Evolutionary conservation across 495 filamentous ascomycete species (phyloP).

Genomic region (Bathelium albidoporum): DNA sequence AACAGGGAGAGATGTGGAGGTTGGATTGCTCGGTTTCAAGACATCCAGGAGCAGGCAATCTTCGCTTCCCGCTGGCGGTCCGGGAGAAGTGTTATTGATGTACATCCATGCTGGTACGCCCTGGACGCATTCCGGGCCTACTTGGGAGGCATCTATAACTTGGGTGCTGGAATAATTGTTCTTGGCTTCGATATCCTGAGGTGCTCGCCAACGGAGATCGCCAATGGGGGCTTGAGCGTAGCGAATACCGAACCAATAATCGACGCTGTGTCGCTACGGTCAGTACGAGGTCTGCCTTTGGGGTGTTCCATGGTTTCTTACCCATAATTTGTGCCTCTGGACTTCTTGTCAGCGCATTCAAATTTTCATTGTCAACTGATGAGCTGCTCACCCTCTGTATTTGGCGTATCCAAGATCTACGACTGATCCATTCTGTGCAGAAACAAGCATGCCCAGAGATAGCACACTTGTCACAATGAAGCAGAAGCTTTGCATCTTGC

Average conservation of each 20-base stretch:
- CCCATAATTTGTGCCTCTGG: conserved; percentile 12
- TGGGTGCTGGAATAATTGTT: conserved; percentile 4
- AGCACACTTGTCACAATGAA: background rate
- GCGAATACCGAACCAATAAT: conserved; percentile 18
- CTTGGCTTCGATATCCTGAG: conserved; percentile 16
- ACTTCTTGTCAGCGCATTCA: background rate
- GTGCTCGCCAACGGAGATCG: conserved; percentile 19
- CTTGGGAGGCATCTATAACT: conserved; percentile 11
- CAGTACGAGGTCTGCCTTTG: background rate
- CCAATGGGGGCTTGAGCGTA: conserved; percentile 18
- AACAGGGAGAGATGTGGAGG: conserved; percentile 14
- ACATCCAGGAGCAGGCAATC: conserved; percentile 24
- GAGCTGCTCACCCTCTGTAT: conserved; percentile 10
- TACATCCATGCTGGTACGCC: conserved; percentile 16
- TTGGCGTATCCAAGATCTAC: conserved; percentile 21
- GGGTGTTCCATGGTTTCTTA: conserved; percentile 8
- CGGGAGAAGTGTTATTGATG: conserved; percentile 7
- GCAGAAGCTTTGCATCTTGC: background rate
- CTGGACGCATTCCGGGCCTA: conserved; percentile 20
- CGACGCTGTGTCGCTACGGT: conserved; percentile 8
- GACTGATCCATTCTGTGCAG: conserved; percentile 10
- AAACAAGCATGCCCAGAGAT: background rate
- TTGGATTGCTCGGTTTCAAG: conserved; percentile 11
- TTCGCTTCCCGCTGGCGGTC: conserved; percentile 12
- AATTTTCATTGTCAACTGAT: background rate